These are phyloP conservation scores for Colletotrichum cordylinicola DNA, from an alignment of 2,329 filamentous ascomycete genomes.

Conservation along the genomic window DNA sequence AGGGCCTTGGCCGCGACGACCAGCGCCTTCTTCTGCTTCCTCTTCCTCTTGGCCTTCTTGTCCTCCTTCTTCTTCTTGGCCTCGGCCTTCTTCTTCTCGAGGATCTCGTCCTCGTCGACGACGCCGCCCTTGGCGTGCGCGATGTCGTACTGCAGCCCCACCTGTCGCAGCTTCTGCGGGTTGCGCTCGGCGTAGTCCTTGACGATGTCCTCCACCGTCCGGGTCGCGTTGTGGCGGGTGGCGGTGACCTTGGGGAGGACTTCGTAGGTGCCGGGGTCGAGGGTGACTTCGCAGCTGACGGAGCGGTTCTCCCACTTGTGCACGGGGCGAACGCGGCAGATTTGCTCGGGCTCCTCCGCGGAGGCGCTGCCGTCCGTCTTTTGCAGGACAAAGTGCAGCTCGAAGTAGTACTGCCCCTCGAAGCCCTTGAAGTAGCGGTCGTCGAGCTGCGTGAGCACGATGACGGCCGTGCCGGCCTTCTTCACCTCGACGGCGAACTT, in stretches of 20 bases:
- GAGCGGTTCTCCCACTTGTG: slow-evolving; percentile 59
- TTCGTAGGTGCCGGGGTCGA: slow-evolving; percentile 72
- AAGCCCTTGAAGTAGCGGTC: slow-evolving; percentile 50
- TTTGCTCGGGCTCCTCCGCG: slow-evolving; percentile 30
- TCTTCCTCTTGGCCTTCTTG: slow-evolving; percentile 29
- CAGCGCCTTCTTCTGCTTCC: slow-evolving; percentile 15
- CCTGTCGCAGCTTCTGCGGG: slow-evolving; percentile 69
- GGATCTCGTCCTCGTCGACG: slow-evolving; percentile 50
- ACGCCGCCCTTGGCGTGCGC: slow-evolving; percentile 65
- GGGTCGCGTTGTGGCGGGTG: slow-evolving; percentile 35
- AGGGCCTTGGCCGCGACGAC: slow-evolving; percentile 14
- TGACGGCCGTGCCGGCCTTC: slow-evolving; percentile 44
- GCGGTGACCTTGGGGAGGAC: slow-evolving; percentile 74
- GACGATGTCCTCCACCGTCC: slow-evolving; percentile 66
- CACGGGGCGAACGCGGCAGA: slow-evolving; percentile 38
- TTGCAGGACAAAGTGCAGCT: slow-evolving; percentile 49
- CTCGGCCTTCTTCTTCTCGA: slow-evolving; percentile 31
- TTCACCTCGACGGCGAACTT: slow-evolving; percentile 49
- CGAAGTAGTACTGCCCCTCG: slow-evolving; percentile 48
- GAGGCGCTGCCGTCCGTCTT: slow-evolving; percentile 17
- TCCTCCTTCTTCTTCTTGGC: slow-evolving; percentile 32
- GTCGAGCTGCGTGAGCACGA: slow-evolving; percentile 52
- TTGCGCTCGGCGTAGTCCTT: slow-evolving; percentile 45
- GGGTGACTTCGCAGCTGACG: slow-evolving; percentile 73
- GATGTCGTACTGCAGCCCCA: slow-evolving; percentile 65